Conservation (phyloP, 345 rosid species). For the Citrus hindsii region DNA sequence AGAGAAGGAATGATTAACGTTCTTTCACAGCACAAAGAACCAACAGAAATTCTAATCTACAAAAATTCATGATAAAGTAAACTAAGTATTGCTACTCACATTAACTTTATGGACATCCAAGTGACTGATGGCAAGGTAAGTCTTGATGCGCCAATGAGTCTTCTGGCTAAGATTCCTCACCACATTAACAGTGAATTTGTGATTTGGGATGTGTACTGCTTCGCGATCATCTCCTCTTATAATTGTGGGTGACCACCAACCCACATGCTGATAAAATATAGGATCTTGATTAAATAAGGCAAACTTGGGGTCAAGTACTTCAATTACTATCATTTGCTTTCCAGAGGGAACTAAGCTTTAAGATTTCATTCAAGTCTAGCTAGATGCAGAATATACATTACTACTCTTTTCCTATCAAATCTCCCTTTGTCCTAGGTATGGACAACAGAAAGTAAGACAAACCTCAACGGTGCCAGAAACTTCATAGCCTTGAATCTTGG, state of each 20-base stretch:
- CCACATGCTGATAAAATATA: constrained; percentile 60
- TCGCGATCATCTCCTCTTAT: constrained; percentile 97
- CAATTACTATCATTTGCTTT: not conserved
- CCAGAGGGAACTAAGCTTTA: constrained; percentile 3
- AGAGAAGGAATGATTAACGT: constrained; percentile 7
- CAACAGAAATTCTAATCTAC: not conserved
- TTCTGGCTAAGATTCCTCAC: constrained; percentile 97
- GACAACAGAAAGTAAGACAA: constrained; percentile 19
- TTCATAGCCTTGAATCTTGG: constrained; percentile 90
- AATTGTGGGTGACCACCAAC: constrained; percentile 99
- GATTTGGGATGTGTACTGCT: constrained; percentile 96
- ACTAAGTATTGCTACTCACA: constrained; percentile 45
- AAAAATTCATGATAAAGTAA: constrained; percentile 4
- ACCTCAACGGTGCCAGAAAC: constrained; percentile 99
- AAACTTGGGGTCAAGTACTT: not conserved
- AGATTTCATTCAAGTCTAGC: not conserved
- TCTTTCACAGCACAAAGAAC: constrained; percentile 5
- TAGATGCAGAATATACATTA: not conserved
- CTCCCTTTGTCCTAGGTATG: not conserved
- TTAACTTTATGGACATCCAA: constrained; percentile 80
- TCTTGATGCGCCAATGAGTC: constrained; percentile 97
- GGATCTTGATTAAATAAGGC: not conserved
- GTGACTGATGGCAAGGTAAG: constrained; percentile 83
- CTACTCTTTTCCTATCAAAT: not conserved
- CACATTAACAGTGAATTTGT: constrained; percentile 74